Evolutionary conservation across 2,329 filamentous ascomycete genomes (phyloP).

Genomic region (Parastagonospora nodorum): DNA sequence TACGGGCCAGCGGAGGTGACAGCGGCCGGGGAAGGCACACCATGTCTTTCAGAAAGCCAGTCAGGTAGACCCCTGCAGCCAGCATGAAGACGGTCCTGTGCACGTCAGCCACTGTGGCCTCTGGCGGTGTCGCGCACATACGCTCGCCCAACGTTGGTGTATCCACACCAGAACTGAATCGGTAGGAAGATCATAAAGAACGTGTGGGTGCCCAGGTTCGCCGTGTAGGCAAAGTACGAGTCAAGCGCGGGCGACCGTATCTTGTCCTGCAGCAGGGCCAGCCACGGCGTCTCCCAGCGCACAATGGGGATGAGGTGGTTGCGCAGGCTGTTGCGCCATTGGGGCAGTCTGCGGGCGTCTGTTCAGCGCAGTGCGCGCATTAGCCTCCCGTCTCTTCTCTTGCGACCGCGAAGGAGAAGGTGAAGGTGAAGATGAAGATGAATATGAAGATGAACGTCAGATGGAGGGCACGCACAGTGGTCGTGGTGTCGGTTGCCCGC

Average conservation of each 20-base stretch:
- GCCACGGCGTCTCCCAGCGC: slow-evolving; percentile 92
- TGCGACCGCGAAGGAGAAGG: not conserved
- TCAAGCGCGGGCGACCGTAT: slow-evolving; percentile 84
- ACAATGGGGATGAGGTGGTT: slow-evolving; percentile 83
- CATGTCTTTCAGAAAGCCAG: slow-evolving; percentile 92
- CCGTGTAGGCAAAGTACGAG: slow-evolving; percentile 95
- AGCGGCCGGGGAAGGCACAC: slow-evolving; percentile 89
- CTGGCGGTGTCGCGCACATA: slow-evolving; percentile 55
- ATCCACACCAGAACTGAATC: slow-evolving; percentile 95
- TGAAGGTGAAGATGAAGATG: too few relatives aligned
- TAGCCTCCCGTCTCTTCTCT: slow-evolving; percentile 19
- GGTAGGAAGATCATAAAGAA: slow-evolving; percentile 98
- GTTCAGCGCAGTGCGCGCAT: slow-evolving; percentile 21
- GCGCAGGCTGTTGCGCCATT: slow-evolving; percentile 86
- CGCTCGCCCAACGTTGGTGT: slow-evolving; percentile 83
- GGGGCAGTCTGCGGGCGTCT: slow-evolving; percentile 83
- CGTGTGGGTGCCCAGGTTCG: slow-evolving; percentile 95
- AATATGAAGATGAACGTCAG: slow-evolving; percentile 14
- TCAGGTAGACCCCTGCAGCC: slow-evolving; percentile 69
- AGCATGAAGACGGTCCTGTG: slow-evolving; percentile 60
- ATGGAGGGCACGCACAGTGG: slow-evolving; percentile 49
- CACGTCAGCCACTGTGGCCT: slow-evolving; percentile 16
- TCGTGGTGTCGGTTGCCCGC: slow-evolving; percentile 81
- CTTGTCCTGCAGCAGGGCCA: slow-evolving; percentile 81
- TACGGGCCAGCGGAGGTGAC: slow-evolving; percentile 88